Evolutionary conservation across 2,329 filamentous ascomycete species (phyloP).

Genomic region (Aspergillus sp.): DNA sequence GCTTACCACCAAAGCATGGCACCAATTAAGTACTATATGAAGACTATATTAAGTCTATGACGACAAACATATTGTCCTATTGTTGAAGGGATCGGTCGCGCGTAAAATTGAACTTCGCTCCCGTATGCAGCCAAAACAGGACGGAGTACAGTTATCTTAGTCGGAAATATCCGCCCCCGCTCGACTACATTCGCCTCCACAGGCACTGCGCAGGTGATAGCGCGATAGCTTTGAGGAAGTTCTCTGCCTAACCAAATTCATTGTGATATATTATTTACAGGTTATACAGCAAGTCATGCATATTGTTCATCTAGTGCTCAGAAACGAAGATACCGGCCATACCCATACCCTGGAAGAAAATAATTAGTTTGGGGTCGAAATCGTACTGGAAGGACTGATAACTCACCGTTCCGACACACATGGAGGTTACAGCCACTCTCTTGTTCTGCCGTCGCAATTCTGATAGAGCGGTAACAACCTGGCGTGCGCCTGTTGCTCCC

Average conservation of each 20-base stretch:
- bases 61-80: not conserved
- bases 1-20: not conserved
- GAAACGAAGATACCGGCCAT: conserved; percentile 95
- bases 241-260: not conserved
- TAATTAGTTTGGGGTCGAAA: not conserved
- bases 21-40: not conserved
- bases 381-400: conserved; percentile 30
- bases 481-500: conserved; percentile 85
- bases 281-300: not conserved
- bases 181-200: not conserved
- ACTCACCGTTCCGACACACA: conserved; percentile 85
- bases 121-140: too few relatives aligned
- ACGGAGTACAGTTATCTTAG: not conserved
- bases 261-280: conserved; percentile 6
- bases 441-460: conserved; percentile 78
- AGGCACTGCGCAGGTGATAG: not conserved
- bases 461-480: conserved; percentile 84
- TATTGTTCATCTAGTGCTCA: conserved; percentile 58
- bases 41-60: not conserved
- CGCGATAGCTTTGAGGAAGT: not conserved
- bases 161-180: not conserved
- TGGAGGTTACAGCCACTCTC: conserved; percentile 82
- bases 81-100: not conserved
- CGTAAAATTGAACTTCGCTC: not conserved
- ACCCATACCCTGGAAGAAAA: conserved; percentile 52